phyloP scores from a whole-genome alignment of 495 filamentous ascomycete genomes.

The Trichoderma virens region DNA sequence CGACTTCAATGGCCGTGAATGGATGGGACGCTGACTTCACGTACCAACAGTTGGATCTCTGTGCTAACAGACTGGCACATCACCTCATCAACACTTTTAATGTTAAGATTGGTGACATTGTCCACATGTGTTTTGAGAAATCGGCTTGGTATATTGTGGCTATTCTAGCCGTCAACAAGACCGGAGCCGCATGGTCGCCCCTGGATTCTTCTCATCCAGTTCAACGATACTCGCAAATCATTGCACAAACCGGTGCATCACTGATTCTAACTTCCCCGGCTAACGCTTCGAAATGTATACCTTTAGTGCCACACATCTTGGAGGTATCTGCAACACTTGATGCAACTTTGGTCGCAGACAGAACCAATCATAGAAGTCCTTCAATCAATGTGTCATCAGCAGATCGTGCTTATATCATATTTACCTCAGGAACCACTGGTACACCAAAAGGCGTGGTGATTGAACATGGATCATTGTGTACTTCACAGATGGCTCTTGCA shows the following conservation, averaged over 20 bases:
- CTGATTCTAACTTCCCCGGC: background rate
- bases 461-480: conserved; percentile 32
- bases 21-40: conserved; percentile 51
- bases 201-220: conserved; percentile 49
- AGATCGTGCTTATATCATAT: conserved; percentile 40
- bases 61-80: conserved; percentile 34
- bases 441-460: conserved; percentile 37
- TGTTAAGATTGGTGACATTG: conserved; percentile 42
- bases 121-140: conserved; percentile 52
- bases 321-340: background rate
- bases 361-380: background rate
- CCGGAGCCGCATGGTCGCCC: conserved; percentile 50
- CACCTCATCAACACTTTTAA: conserved; percentile 33
- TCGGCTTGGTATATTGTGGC: conserved; percentile 43
- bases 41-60: conserved; percentile 38
- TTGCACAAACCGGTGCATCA: background rate
- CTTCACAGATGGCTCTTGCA: conserved; percentile 27
- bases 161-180: conserved; percentile 47
- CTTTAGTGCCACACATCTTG: background rate
- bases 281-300: background rate
- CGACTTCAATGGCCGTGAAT: conserved; percentile 17
- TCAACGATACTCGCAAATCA: conserved; percentile 28
- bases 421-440: conserved; percentile 49
- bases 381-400: conserved; percentile 40
- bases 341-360: background rate